A percentile compares a stretch with the other conserved stretches of the same genome.
phyloP scores from a whole-genome alignment of 768 basidiomycete genomes.

The Serendipita sp. region DNA sequence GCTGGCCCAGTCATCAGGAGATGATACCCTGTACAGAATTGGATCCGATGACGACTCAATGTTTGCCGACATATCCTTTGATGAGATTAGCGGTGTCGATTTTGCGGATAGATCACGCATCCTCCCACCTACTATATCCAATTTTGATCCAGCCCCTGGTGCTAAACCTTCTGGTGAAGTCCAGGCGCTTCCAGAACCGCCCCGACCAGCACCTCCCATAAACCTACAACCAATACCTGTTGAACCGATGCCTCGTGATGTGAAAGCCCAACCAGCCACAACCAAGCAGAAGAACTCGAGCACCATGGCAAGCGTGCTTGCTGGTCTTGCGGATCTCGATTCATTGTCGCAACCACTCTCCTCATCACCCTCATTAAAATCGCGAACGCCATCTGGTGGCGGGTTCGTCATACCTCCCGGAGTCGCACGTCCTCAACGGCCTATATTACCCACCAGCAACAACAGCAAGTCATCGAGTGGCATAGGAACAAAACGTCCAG shows the following conservation, averaged over 20 bases:
- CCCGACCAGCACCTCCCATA: neutral
- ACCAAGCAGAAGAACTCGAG: neutral
- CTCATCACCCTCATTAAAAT: neutral
- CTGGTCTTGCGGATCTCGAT: neutral
- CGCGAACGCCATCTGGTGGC: neutral
- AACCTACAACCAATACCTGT: too few relatives aligned
- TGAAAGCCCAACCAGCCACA: too few relatives aligned
- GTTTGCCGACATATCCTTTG: neutral
- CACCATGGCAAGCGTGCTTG: neutral
- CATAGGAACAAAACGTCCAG: neutral
- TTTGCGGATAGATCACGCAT: neutral
- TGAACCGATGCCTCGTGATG: too few relatives aligned
- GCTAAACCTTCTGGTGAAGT: neutral
- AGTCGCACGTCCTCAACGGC: neutral
- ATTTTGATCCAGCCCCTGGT: neutral
- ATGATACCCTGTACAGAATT: neutral
- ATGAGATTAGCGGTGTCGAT: neutral
- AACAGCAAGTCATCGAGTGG: neutral
- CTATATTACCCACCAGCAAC: neutral
- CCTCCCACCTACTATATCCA: neutral
- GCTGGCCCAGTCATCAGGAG: neutral
- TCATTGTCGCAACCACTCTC: neutral
- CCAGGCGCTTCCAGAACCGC: neutral
- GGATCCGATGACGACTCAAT: neutral
- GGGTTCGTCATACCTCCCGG: conserved; percentile 1